These are phyloP conservation scores for Globisporangium takayamanum DNA, from an alignment of 352 stramenopile species.

Conservation along the genomic window DNA sequence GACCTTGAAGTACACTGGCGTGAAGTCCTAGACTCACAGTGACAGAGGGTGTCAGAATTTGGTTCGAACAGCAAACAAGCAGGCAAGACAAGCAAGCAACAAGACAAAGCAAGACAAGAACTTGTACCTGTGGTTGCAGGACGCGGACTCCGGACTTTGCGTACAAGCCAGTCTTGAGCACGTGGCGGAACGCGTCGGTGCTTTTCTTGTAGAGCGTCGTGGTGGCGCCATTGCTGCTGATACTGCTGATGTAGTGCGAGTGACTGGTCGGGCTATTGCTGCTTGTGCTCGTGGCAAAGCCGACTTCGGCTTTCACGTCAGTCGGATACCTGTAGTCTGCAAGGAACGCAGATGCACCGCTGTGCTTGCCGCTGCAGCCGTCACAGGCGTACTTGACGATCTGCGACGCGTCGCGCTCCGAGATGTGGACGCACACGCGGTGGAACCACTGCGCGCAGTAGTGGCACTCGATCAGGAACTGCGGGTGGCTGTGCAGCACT, in stretches of 20 bases:
- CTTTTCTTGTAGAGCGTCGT: slow-evolving; percentile 29
- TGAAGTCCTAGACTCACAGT: slow-evolving; percentile 18
- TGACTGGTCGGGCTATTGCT: not conserved
- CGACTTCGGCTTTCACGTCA: not conserved
- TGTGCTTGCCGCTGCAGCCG: slow-evolving; percentile 21
- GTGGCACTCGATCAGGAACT: slow-evolving; percentile 47
- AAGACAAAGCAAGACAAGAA: not conserved
- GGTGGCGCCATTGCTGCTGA: not conserved
- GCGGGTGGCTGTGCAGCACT: slow-evolving; percentile 12
- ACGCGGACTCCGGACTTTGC: slow-evolving; percentile 30
- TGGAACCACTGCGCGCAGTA: slow-evolving; percentile 52
- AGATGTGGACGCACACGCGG: slow-evolving; percentile 37
- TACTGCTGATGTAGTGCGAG: slow-evolving; percentile 2
- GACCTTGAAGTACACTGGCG: slow-evolving; percentile 23
- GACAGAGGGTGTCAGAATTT: not conserved
- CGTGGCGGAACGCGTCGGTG: slow-evolving; percentile 28
- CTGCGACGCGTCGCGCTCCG: slow-evolving; percentile 36
- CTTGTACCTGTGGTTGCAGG: slow-evolving; percentile 16
- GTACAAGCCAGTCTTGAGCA: slow-evolving; percentile 31
- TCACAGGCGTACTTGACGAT: slow-evolving; percentile 43
- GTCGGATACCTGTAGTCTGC: not conserved
- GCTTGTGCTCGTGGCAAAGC: not conserved
- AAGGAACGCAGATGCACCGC: slow-evolving; percentile 17
- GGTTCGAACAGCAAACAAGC: not conserved
- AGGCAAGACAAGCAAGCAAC: not conserved